These are phyloP conservation scores for Penicillium sclerotiorum DNA, from an alignment of 2,329 filamentous ascomycete genomes.

Conservation along the genomic window DNA sequence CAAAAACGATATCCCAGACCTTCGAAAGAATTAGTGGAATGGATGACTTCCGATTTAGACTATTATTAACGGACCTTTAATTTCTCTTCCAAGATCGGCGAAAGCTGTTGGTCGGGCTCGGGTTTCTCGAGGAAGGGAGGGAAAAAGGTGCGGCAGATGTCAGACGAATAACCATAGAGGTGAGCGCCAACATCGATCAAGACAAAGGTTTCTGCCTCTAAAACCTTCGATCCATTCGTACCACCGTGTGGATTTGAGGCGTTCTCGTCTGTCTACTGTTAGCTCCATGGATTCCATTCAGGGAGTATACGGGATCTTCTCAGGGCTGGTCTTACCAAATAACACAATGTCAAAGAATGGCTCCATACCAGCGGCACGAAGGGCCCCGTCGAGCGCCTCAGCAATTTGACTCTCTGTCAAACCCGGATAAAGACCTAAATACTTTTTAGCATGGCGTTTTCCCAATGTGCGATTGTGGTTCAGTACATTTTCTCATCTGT, in stretches of 20 bases:
- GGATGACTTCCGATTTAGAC: neutral
- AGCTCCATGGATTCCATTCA: too few relatives aligned
- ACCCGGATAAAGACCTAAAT: conserved; percentile 56
- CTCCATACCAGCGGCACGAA: conserved; percentile 57
- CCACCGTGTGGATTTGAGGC: conserved; percentile 46
- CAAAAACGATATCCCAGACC: conserved; percentile 64
- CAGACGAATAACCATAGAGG: conserved; percentile 64
- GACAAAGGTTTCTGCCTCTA: conserved; percentile 59
- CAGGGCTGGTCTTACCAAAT: conserved; percentile 51
- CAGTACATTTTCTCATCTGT: conserved; percentile 53
- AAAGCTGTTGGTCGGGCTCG: conserved; percentile 7
- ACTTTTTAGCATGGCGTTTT: conserved; percentile 14
- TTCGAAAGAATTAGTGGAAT: neutral
- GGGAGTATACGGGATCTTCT: too few relatives aligned
- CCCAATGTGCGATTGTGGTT: neutral
- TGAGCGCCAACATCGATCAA: conserved; percentile 66
- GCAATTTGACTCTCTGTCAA: conserved; percentile 63
- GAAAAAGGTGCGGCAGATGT: conserved; percentile 67
- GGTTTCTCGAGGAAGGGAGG: conserved; percentile 38
- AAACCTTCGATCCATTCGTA: conserved; percentile 50
- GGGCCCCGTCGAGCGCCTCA: conserved; percentile 57
- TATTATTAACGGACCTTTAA: conserved; percentile 26
- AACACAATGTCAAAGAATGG: conserved; percentile 67
- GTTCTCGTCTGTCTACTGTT: conserved; percentile 43
- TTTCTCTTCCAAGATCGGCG: conserved; percentile 49